Evolutionary conservation across 257 asterid species (phyloP), one percentile per base, ranked within the genome.

Genomic region (Scutellaria baicalensis): DNA sequence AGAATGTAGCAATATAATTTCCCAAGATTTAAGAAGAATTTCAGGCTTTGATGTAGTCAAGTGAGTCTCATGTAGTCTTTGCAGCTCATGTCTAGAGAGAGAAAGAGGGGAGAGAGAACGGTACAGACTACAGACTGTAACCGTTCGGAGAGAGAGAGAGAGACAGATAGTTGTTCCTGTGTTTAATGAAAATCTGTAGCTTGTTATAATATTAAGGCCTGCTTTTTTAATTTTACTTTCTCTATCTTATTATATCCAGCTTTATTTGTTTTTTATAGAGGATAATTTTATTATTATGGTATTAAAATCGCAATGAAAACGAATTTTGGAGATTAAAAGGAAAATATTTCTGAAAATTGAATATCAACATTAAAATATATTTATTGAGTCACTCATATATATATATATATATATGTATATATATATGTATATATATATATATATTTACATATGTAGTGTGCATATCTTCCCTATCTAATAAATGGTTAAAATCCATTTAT

Each of bases 61-160:
- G 70, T n/a, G 71, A 43, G 45, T 49, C 56, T 75, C 78, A 79
- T 67, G 77, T 60, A 18, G 74, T 65, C 3, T 7, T 18, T 17
- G 43, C 40, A 17, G 13, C 56, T 21, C 55, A 35, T 54, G 4
- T 63, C 39, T 14, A 63, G 14, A 23, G 64, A 27, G 68, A 54
- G 47, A 18, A 38, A 20, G 8, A 0, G 2, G 33, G 31, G 31
- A 23, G 33, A 27, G 33, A 27, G 33, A 27, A 27, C 33, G 33
- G 33, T 5, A 27, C 33, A 27, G 33, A 27, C 33, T 21, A 62
- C 77, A 33, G 68, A 54, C 66, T 45, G 78, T 63, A 72, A 54
- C 10, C 8, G 52, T 6, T 38, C 33, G 5, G 1, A 2, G 1
- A 23, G 27, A 23, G 33, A 23, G 17, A 21, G 61, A 11, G 38